Base-by-base conservation (phyloP, 2,329 filamentous ascomycete genomes). In the Aspergillus arachidicola region DNA sequence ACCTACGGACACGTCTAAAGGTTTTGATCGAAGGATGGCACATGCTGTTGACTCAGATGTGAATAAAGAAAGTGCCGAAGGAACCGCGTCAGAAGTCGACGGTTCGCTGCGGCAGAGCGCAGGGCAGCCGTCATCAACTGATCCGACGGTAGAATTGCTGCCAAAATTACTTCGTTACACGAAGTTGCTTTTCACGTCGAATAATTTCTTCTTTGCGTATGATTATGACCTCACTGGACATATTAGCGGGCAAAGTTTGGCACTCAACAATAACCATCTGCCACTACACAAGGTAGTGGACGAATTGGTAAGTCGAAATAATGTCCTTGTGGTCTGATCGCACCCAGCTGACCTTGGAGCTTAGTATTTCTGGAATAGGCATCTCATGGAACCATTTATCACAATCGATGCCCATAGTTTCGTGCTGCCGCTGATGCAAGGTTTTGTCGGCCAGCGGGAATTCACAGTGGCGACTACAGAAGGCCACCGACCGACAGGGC, bases 151-250 rank as follows among this genome's bases (percentile, higher is more conserved):
- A 60, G 83, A 83, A 45, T 79, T 98, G 36, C 82, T 96, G 12
- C 94, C 94, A 1, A 96, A 97, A 73, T 83, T 98, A 45, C 78
- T 99, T 48, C 87, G 91, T 46, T 96, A 92, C 36, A 89, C 93
- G 1, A 92, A 92, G 72, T 87, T 98, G 60, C 87, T 97, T 64
- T 94, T 97, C 73, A 89, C 91, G 1, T 93, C 91, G 0, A 86
- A 86, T 66, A 97, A 92, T 75, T 98, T 97, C 77, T 98, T 91
- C 81, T 99, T 94, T 76, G 94, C 94, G 0, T 97, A 99, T 76
- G 95, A 99, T 68, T 86, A 94, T 74, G 94, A 99, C 75, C 86
- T 99, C 57, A 98, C 95, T 0, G 86, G 90, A 61, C 88, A 86
- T 60, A 75, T 86, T 64, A 75, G 77, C 58, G 75, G 76, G 43